These are phyloP conservation scores for Epichloe aotearoae DNA, from an alignment of 2,329 filamentous ascomycete species.

Conservation along the genomic window DNA sequence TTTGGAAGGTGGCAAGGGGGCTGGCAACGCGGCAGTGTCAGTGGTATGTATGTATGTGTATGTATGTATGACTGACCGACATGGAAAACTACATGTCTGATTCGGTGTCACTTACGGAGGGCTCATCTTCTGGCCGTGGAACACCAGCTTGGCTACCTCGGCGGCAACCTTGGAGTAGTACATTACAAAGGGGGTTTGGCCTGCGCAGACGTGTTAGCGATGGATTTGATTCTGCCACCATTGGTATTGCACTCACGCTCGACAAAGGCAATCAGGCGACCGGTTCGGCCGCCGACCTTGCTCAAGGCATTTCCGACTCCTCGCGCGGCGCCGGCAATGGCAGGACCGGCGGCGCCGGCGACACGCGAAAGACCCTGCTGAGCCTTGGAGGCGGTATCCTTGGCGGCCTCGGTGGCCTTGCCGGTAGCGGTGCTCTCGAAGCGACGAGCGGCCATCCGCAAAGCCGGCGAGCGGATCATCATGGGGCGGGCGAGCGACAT, in stretches of 20 bases:
- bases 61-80: background rate
- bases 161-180: slow-evolving; percentile 87
- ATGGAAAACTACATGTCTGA: too few species aligned
- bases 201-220: slow-evolving; percentile 30
- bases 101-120: slow-evolving; percentile 69
- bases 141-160: slow-evolving; percentile 80
- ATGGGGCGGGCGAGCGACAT: slow-evolving; percentile 28
- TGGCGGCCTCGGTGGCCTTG: slow-evolving; percentile 25
- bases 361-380: slow-evolving; percentile 74
- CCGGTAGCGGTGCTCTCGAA: slow-evolving; percentile 44
- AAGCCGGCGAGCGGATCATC: slow-evolving; percentile 31
- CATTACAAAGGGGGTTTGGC: slow-evolving; percentile 69
- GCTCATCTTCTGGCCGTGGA: slow-evolving; percentile 78
- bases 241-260: slow-evolving; percentile 57
- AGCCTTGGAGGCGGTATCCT: slow-evolving; percentile 36
- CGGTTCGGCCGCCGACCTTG: slow-evolving; percentile 73
- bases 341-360: slow-evolving; percentile 65
- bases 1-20: slow-evolving; percentile 65
- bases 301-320: slow-evolving; percentile 52
- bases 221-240: too few species aligned
- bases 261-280: slow-evolving; percentile 62
- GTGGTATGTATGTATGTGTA: background rate
- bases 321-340: slow-evolving; percentile 59
- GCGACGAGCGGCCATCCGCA: slow-evolving; percentile 38
- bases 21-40: slow-evolving; percentile 30